These are phyloP conservation scores for Auricularia heimuer DNA, from an alignment of 768 basidiomycete species.

Conservation along the genomic window DNA sequence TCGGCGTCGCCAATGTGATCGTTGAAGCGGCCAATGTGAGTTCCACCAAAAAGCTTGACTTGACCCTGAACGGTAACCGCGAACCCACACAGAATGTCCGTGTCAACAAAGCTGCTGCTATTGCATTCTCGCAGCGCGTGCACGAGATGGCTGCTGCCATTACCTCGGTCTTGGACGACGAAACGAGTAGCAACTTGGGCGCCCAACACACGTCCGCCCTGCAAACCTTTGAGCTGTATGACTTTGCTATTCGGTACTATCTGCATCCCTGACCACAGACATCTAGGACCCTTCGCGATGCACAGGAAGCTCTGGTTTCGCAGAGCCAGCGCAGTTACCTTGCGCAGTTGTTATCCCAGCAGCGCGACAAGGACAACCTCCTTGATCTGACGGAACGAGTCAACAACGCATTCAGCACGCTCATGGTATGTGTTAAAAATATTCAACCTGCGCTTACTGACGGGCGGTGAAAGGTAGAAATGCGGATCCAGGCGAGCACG, in stretches of 20 bases:
- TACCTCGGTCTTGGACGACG: neutral
- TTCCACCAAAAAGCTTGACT: no score
- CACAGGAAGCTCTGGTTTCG: neutral
- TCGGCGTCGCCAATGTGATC: no score
- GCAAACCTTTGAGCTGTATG: neutral
- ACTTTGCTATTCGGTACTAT: neutral
- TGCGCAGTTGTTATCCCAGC: neutral
- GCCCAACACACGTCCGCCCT: neutral
- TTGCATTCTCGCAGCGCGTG: neutral
- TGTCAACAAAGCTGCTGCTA: neutral
- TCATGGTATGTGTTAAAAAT: no score
- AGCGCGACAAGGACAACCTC: neutral
- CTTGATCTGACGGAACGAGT: no score
- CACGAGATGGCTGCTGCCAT: neutral
- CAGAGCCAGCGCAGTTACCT: neutral
- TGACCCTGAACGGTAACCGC: no score
- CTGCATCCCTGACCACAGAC: neutral
- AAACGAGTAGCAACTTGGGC: neutral
- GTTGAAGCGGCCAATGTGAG: no score
- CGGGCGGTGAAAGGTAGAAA: no score
- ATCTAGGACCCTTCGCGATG: neutral
- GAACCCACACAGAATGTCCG: neutral
- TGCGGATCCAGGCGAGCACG: no score
- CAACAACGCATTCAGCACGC: no score
- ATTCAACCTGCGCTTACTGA: no score